Base-by-base conservation (phyloP, 1,139 yeast species). In the Yamadazyma sp. region DNA sequence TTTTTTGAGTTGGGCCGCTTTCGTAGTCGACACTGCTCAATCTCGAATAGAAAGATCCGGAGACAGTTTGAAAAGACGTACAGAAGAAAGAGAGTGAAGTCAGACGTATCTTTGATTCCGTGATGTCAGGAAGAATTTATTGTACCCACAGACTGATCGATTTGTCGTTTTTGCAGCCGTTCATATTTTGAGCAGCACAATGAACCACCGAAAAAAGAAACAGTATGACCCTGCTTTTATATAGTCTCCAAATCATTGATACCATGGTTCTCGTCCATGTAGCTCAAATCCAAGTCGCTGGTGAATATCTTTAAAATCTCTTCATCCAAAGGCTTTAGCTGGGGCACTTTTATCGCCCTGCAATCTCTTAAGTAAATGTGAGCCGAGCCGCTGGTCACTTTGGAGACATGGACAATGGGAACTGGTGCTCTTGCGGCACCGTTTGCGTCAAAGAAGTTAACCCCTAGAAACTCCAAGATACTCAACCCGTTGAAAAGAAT, bases 401-500 rank as follows among this genome's bases (percentile, higher is more conserved):
- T 32, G 5, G 35, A 12, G 24, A 32, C 24, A 12, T 32, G 35
- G 3, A 32, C 26, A 10, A 32, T 25, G 3, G 29, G 35, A n/a
- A 6, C 11, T 7, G 6, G 20, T 15, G 15, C 11, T 5, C 5
- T 18, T 15, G 21, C 3, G 10, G 2, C 22, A 3, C 13, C 7
- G 16, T 21, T 12, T 11, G n/a, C 8, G 16, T 9, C 20, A 12
- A 15, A 14, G n/a, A 25, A 18, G 9, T 37, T 34, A 5, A 10
- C 17, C 3, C 32, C 31, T 12, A 37, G 20, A 15, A 38, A 36
- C 16, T 39, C 36, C 12, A 43, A 14, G 6, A 43, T 39, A 16
- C 35, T 37, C 24, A 43, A 40, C 3, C 47, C 47, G 39, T 40
- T 39, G 20, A 42, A 36, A 11, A 44, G 23, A 3, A 44, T 40